Evolutionary conservation across 176 grass and related monocot species (phyloP).

Genomic region (Avena eriantha): DNA sequence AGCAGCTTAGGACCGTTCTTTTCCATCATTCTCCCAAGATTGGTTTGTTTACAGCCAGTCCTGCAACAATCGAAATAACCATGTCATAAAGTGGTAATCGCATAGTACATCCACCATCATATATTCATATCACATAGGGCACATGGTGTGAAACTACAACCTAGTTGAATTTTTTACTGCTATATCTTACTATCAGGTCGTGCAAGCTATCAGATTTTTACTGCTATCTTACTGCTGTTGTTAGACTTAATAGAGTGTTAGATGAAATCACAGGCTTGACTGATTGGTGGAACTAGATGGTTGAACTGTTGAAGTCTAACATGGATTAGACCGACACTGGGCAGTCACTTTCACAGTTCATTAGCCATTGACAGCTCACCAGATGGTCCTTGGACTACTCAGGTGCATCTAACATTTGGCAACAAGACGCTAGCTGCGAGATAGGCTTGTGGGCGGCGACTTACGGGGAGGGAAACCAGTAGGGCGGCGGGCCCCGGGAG

Average conservation of each 20-base stretch:
- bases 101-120: neutral
- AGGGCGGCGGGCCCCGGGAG: conserved; percentile 75
- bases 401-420: neutral
- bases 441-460: neutral
- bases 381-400: neutral
- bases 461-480: conserved; percentile 91
- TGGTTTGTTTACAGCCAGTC: conserved; percentile 65
- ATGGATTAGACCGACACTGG: neutral
- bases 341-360: neutral
- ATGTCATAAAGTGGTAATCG: neutral
- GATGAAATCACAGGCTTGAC: neutral
- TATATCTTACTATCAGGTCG: neutral
- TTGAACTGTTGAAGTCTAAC: neutral
- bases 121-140: neutral
- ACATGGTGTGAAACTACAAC: neutral
- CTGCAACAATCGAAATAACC: conserved; percentile 44
- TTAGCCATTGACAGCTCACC: neutral
- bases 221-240: neutral
- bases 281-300: neutral
- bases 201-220: neutral
- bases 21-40: conserved; percentile 92
- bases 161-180: neutral
- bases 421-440: neutral
- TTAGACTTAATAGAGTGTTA: neutral
- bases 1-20: conserved; percentile 62